Evolutionary conservation across 2,329 filamentous ascomycete genomes (phyloP).

Genomic region (Trichoderma polysporum): DNA sequence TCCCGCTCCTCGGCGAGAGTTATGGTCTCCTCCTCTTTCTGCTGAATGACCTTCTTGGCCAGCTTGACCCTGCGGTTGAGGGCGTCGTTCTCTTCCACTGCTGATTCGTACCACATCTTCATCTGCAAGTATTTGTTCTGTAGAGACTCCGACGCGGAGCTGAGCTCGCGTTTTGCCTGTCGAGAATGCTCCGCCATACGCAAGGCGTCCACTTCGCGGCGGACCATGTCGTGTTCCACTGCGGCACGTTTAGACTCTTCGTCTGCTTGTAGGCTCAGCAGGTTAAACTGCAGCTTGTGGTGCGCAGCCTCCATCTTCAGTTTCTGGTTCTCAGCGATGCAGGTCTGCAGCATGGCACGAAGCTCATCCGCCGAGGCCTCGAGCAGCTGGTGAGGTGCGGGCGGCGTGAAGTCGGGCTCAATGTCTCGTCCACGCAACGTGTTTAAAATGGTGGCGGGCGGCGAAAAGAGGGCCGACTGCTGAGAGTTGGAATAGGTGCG

Average conservation of each 20-base stretch:
- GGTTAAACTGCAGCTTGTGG: conserved; percentile 84
- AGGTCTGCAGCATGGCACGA: conserved; percentile 54
- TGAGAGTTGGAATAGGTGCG: conserved; percentile 43
- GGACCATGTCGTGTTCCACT: conserved; percentile 90
- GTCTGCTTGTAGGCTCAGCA: conserved; percentile 79
- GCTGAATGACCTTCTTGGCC: conserved; percentile 75
- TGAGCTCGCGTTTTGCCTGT: conserved; percentile 56
- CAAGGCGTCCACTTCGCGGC: conserved; percentile 81
- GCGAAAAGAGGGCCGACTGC: conserved; percentile 51
- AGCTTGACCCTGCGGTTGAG: conserved; percentile 65
- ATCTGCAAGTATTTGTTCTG: conserved; percentile 60
- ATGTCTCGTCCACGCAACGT: conserved; percentile 34
- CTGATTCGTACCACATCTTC: conserved; percentile 63
- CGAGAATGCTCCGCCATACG: conserved; percentile 70
- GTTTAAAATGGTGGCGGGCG: conserved; percentile 49
- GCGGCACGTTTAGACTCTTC: conserved; percentile 83
- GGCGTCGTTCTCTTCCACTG: conserved; percentile 64
- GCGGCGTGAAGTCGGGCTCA: conserved; percentile 46
- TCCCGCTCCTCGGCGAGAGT: conserved; percentile 72
- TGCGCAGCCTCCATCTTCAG: conserved; percentile 83
- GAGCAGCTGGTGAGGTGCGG: conserved; percentile 50
- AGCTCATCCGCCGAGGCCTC: conserved; percentile 57
- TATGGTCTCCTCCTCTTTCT: conserved; percentile 72
- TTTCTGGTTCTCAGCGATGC: conserved; percentile 56
- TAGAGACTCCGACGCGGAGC: conserved; percentile 51